phyloP scores from a whole-genome alignment of 306 rosid genomes.

The Cucurbita maxima region DNA sequence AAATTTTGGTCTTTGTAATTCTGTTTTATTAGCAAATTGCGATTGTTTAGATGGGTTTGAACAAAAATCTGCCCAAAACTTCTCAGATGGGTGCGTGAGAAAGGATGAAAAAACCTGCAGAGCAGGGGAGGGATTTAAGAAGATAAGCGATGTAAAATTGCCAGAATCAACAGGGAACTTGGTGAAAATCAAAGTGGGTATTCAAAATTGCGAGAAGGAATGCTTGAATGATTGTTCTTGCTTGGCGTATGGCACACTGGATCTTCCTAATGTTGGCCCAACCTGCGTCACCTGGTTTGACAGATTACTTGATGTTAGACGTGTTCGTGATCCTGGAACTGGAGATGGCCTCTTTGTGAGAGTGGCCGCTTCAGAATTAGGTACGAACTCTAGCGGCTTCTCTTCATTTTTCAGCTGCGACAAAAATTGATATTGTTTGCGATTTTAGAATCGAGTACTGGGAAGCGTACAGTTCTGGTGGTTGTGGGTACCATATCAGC shows the following conservation, averaged over 20 bases:
- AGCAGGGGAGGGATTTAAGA: slow-evolving; percentile 3
- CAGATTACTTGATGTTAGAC: slow-evolving; percentile 12
- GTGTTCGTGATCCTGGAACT: neutral
- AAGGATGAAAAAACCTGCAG: neutral
- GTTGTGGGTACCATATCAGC: neutral
- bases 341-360: neutral
- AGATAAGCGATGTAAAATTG: neutral
- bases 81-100: slow-evolving; percentile 2
- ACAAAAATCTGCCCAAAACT: neutral
- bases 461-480: neutral
- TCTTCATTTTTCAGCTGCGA: neutral
- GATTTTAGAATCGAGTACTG: neutral
- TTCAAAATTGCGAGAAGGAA: neutral
- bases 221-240: slow-evolving; percentile 22
- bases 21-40: neutral
- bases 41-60: slow-evolving; percentile 4
- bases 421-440: neutral
- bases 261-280: neutral
- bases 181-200: neutral
- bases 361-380: slow-evolving; percentile 3
- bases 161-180: neutral
- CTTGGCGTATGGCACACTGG: slow-evolving; percentile 7
- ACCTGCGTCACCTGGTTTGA: slow-evolving; percentile 17
- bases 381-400: neutral
- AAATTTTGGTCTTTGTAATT: slow-evolving; percentile 18